Evolutionary conservation across 768 basidiomycete species (phyloP).

Genomic region (Serpula lacrymans): DNA sequence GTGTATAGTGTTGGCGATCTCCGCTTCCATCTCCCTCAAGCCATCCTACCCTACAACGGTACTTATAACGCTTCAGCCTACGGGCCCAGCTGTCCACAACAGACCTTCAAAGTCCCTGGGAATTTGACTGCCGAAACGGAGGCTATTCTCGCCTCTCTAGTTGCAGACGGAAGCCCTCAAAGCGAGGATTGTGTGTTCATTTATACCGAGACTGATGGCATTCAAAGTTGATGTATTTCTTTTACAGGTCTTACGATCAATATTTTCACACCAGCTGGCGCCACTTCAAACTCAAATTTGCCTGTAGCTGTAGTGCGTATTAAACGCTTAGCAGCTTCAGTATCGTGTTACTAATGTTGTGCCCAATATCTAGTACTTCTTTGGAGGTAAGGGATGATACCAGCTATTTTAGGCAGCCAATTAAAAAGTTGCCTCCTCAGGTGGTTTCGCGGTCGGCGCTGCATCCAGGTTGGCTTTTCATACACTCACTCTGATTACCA

Average conservation of each 20-base stretch:
- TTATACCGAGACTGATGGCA: neutral
- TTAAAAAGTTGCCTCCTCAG: too few relatives aligned
- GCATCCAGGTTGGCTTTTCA: slow-evolving; percentile 4
- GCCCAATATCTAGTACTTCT: slow-evolving; percentile 42
- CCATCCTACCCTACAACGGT: slow-evolving; percentile 33
- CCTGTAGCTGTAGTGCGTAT: slow-evolving; percentile 20
- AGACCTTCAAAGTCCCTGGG: slow-evolving; percentile 32
- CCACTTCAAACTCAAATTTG: slow-evolving; percentile 9
- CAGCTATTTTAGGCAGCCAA: too few relatives aligned
- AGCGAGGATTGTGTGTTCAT: slow-evolving; percentile 42
- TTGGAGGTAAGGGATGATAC: slow-evolving; percentile 41
- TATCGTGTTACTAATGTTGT: neutral
- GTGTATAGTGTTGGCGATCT: slow-evolving; percentile 31
- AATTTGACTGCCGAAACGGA: slow-evolving; percentile 32
- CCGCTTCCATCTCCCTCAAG: slow-evolving; percentile 41
- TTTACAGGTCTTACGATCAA: slow-evolving; percentile 22
- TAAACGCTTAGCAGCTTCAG: neutral
- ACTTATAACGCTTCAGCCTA: slow-evolving; percentile 34
- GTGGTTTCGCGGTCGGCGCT: slow-evolving; percentile 12
- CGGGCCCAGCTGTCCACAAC: slow-evolving; percentile 48
- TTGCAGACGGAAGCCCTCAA: slow-evolving; percentile 29
- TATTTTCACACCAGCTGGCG: slow-evolving; percentile 16
- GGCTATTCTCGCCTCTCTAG: slow-evolving; percentile 31
- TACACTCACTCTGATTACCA: too few relatives aligned
- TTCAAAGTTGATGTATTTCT: neutral